Conservation (phyloP, 495 filamentous ascomycete species). For the Choiromyces venosus region DNA sequence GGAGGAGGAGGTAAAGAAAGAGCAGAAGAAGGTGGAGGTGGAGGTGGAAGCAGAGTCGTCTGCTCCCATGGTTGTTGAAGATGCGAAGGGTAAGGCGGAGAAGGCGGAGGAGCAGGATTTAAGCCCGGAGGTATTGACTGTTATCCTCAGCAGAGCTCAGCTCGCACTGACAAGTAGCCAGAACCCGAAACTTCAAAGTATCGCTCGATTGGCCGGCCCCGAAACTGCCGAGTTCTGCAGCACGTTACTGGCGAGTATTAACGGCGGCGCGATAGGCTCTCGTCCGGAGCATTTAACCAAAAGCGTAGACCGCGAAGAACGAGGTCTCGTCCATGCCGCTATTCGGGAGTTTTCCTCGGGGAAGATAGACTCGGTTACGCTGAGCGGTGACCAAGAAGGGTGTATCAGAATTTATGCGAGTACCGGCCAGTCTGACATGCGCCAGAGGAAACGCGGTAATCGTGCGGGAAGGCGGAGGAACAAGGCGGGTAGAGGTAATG, state of each 20-base stretch:
- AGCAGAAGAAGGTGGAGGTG: constrained; percentile 13
- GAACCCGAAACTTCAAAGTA: background rate
- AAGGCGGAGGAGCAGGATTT: background rate
- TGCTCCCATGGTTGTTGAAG: background rate
- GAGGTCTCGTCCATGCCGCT: constrained; percentile 44
- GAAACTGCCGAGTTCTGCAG: background rate
- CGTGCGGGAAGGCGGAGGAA: constrained; percentile 38
- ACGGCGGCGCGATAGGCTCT: background rate
- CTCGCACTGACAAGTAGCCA: background rate
- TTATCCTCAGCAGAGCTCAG: background rate
- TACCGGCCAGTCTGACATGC: background rate
- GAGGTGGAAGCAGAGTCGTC: constrained; percentile 7
- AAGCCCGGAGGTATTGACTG: background rate
- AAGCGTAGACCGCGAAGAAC: background rate
- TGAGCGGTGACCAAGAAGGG: constrained; percentile 48
- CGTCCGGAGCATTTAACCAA: background rate
- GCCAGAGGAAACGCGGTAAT: constrained; percentile 24
- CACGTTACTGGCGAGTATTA: background rate
- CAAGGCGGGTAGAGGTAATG: constrained; percentile 42
- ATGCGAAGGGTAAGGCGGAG: background rate
- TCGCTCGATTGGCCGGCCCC: background rate
- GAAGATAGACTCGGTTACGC: constrained; percentile 59
- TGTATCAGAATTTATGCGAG: constrained; percentile 46
- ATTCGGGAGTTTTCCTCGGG: constrained; percentile 65
- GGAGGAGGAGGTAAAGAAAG: background rate